A percentile compares a stretch with the other conserved stretches of the same genome.
Evolutionary conservation across 768 basidiomycete genomes (phyloP).

Genomic region (Hebeloma cylindrosporum): DNA sequence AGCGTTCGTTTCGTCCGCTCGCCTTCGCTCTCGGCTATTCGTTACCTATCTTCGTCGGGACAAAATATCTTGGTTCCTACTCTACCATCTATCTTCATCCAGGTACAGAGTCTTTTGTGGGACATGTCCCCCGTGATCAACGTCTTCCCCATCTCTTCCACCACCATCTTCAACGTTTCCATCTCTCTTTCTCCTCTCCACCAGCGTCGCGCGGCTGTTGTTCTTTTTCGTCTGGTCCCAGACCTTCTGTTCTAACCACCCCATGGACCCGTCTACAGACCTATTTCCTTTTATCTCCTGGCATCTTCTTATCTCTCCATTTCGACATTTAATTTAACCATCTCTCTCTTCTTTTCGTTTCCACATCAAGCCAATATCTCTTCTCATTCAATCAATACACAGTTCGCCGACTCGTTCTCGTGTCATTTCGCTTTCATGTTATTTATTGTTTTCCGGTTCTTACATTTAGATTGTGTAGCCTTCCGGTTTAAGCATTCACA

Average conservation of each 20-base stretch:
- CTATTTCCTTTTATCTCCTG: constrained; percentile 14
- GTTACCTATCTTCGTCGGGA: constrained; percentile 2
- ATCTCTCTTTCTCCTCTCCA: neutral
- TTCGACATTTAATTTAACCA: constrained; percentile 12
- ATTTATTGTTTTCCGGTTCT: constrained; percentile 1
- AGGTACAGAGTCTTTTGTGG: constrained; percentile 6
- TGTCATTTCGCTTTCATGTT: neutral
- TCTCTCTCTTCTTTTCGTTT: constrained; percentile 9
- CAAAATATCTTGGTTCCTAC: constrained; percentile 1
- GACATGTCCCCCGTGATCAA: constrained; percentile 3
- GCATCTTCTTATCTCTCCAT: constrained; percentile 15
- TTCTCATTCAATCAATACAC: neutral
- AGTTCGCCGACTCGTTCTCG: neutral
- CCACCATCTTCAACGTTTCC: neutral
- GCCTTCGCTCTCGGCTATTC: neutral
- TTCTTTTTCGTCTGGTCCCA: neutral
- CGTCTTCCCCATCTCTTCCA: neutral
- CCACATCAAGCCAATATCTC: neutral
- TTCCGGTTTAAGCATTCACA: constrained; percentile 4
- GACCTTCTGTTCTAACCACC: neutral
- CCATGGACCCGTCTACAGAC: constrained; percentile 15
- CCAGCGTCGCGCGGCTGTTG: neutral
- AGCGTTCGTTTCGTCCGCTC: neutral
- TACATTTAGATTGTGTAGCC: constrained; percentile 1
- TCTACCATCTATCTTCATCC: neutral